Base-by-base conservation (phyloP, 345 rosid genomes). In the Bretschneidera sinensis region DNA sequence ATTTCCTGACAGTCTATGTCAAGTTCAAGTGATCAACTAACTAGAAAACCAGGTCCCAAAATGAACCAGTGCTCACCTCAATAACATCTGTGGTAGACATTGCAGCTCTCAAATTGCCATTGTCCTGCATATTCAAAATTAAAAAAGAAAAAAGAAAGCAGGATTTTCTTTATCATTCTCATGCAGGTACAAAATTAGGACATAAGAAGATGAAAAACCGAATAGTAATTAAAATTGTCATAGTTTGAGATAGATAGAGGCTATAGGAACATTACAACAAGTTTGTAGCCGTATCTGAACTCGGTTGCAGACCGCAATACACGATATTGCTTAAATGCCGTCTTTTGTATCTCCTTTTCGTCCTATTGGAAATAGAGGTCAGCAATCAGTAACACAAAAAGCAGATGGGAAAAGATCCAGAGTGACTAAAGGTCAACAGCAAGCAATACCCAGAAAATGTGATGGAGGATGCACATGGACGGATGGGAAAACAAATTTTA, bases 271-370 rank as follows among this genome's bases (percentile, higher is more conserved):
- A 74, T 83, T 89, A 89, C 97, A 67, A 92, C 92, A 66, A 89
- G 89, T 77, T 89, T 92, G 88, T 92, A 89, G 72, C 98, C 98
- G 65, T 85, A 89, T 89, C 88, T 83, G 81, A 92, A 92, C 55
- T 89, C 90, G 1, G 86, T 76, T 20, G 97, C 84, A 0, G 82
- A 55, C 39, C 79, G 85, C 70, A 92, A 68, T 15, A 76, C 81
- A 43, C 94, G 96, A 68, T 74, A 72, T 73, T 89, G 97, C 74
- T 78, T 87, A 43, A 84, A 63, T 35, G 97, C 98, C 5, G 94
- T 85, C 83, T 84, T 87, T 62, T 87, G 91, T 66, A 87, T 89
- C 73, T 85, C 90, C 82, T 85, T 87, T 85, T 87, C 97, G 45
- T 92, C 99, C 98, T 92, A 64, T 63, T 64, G 16, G 24, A 60